A percentile compares a stretch with the other conserved stretches of the same genome.
Conservation (phyloP, 2,329 filamentous ascomycete genomes). For the Fusarium tuaranense region DNA sequence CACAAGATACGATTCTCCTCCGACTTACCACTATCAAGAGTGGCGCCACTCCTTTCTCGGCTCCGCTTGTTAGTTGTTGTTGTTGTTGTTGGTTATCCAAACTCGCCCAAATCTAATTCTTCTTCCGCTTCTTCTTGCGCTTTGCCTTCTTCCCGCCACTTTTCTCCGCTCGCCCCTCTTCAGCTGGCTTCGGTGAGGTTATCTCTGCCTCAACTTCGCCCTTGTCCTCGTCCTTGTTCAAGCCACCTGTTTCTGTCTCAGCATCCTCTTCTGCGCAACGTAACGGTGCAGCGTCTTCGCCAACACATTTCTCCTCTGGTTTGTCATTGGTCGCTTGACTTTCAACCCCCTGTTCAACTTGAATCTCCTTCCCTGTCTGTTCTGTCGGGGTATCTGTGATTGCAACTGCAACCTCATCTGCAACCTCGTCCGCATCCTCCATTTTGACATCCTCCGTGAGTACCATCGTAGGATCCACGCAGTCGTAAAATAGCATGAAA, state of each 20-base stretch:
- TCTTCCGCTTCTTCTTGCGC: background rate
- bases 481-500: conserved; percentile 98
- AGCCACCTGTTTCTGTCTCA: conserved; percentile 26
- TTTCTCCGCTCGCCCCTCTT: background rate
- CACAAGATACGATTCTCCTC: conserved; percentile 13
- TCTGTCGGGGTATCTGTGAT: conserved; percentile 11
- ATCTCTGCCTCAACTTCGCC: conserved; percentile 5
- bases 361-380: background rate
- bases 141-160: background rate
- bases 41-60: conserved; percentile 1
- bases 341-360: conserved; percentile 21
- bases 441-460: conserved; percentile 47
- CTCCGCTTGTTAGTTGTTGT: background rate
- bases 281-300: conserved; percentile 20
- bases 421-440: conserved; percentile 37
- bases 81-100: background rate
- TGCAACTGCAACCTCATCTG: background rate
- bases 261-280: conserved; percentile 6
- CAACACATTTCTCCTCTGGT: conserved; percentile 14
- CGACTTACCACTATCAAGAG: background rate
- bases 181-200: background rate
- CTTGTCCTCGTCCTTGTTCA: conserved; percentile 2
- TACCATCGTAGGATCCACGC: conserved; percentile 66
- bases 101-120: background rate
- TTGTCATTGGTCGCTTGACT: conserved; percentile 13